phyloP scores from a whole-genome alignment of 2,329 filamentous ascomycete species.

The Corinectria fuckeliana region DNA sequence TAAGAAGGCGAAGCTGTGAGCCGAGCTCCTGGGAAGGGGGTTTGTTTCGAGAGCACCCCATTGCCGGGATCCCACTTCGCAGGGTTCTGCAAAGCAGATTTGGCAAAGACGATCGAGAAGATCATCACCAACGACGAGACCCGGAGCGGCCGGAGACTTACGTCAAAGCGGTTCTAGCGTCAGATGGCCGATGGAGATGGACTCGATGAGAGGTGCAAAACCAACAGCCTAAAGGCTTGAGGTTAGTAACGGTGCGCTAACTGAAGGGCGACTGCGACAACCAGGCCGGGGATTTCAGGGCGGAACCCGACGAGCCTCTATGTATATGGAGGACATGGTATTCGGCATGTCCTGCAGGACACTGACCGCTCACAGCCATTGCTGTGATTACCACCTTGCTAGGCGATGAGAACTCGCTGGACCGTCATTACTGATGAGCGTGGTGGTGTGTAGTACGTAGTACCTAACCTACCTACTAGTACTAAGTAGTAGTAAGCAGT shows the following conservation, averaged over 20 bases:
- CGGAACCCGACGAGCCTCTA: conserved; percentile 9
- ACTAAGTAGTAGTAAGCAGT: too few species aligned
- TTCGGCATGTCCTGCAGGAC: background rate
- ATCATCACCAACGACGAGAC: background rate
- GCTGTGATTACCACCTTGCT: background rate
- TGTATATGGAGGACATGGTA: background rate
- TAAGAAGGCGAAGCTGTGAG: background rate
- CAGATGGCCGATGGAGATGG: background rate
- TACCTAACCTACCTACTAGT: too few species aligned
- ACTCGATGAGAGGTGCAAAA: conserved; percentile 10
- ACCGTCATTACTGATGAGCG: too few species aligned
- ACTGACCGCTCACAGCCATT: background rate
- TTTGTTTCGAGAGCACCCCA: conserved; percentile 7
- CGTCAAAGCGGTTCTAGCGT: conserved; percentile 18
- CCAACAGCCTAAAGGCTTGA: background rate
- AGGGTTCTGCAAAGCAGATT: background rate
- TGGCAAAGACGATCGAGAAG: background rate
- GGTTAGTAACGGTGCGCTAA: background rate
- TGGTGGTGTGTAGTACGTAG: background rate
- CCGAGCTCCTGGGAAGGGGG: background rate
- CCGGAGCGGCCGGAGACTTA: conserved; percentile 26
- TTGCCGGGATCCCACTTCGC: background rate
- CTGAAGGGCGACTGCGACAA: background rate
- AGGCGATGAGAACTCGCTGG: background rate
- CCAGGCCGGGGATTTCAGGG: conserved; percentile 28